Evolutionary conservation across 176 grass and related monocot species (phyloP), one percentile per base, ranked within the genome.

Genomic region (Eremochloa ophiuroides): DNA sequence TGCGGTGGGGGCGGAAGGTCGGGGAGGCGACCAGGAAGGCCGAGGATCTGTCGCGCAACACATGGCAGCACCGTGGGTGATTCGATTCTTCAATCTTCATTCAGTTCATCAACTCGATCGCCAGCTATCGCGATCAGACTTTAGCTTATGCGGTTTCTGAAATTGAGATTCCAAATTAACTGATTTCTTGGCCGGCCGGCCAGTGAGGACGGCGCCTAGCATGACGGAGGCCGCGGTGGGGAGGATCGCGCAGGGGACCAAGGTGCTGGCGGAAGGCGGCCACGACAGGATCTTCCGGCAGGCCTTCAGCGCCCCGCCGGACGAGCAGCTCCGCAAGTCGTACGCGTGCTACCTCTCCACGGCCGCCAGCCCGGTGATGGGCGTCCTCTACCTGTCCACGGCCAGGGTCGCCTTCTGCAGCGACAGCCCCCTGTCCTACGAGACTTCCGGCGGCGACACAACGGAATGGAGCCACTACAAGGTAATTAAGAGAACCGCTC

Each of bases 271-370:
- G 55, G 94, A 97, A 70, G 94, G 94, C 60, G 94, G 94, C 51
- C 88, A 88, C 71, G 89, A 88, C 13, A 92, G 25, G 76, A 94
- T 94, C 33, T 97, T 94, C 85, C 91, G 67, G 61, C 89, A 88
- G 75, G 88, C 87, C 40, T 97, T 97, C 86, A 86, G 84, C 70
- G 82, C 79, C 3, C 77, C 72, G 77, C 82, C 87, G 5, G 94
- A 97, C 78, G 94, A 97, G 82, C 84, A 91, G 77, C 91, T 97
- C 34, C 90, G 74, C 77, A 91, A 94, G 81, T 89, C 87, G 33
- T 97, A 86, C 74, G 94, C 94, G 4, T 97, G 94, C 83, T 94
- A 94, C 86, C 75, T 97, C 62, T 97, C 91, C 23, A 94, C 91
- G 4, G 87, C 94, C 35, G 91, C 91, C 4, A 87, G 91, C 10